A percentile compares a stretch with the other conserved stretches of the same genome.
These are phyloP conservation scores for Rosa rugosa DNA, from an alignment of 306 rosid species.

Conservation along the genomic window DNA sequence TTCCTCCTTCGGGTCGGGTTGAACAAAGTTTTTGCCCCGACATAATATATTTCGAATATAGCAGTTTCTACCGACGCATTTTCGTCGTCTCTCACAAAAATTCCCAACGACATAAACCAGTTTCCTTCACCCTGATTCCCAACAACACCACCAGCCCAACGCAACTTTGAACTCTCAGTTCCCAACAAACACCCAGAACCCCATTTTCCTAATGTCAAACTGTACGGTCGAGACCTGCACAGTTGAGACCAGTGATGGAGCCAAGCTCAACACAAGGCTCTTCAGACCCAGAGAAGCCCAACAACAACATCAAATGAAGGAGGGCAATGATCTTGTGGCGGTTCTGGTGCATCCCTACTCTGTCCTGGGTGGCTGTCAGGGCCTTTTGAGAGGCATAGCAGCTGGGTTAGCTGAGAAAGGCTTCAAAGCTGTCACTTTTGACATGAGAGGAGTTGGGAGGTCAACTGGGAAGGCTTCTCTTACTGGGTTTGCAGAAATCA, in stretches of 20 bases:
- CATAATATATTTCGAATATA: no score
- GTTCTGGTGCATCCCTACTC: conserved; percentile 91
- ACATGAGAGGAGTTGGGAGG: conserved; percentile 82
- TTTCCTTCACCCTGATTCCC: neutral
- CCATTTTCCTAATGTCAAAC: conserved; percentile 39
- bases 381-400: conserved; percentile 81
- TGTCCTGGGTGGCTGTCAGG: conserved; percentile 87
- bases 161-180: neutral
- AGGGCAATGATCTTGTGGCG: conserved; percentile 39
- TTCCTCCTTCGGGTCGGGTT: no score
- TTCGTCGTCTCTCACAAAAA: no score
- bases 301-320: conserved; percentile 1
- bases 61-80: no score
- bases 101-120: no score
- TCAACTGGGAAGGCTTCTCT: conserved; percentile 77
- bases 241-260: conserved; percentile 66
- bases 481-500: conserved; percentile 78
- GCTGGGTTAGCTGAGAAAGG: conserved; percentile 66
- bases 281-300: conserved; percentile 53
- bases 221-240: conserved; percentile 52
- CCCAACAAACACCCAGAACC: neutral
- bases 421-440: conserved; percentile 63
- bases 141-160: neutral
- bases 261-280: conserved; percentile 61
- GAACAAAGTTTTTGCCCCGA: no score